These are phyloP conservation scores for Glebionis coronaria DNA, from an alignment of 129 eudicot genomes.

Conservation along the genomic window DNA sequence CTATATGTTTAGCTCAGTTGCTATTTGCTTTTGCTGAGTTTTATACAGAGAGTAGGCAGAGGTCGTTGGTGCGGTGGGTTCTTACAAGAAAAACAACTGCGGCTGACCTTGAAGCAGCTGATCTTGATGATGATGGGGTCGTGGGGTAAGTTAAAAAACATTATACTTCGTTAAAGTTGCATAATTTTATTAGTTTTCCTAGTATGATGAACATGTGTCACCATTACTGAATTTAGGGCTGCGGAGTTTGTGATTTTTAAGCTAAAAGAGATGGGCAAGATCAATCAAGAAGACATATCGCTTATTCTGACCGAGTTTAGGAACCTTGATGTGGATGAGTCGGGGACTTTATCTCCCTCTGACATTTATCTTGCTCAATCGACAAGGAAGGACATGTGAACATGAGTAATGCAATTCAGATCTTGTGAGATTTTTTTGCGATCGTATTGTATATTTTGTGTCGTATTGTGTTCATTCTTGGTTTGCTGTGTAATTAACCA, in stretches of 20 bases:
- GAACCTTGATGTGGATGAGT: conserved; percentile 73
- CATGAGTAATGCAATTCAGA: neutral
- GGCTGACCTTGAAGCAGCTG: conserved; percentile 84
- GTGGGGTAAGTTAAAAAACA: conserved; percentile 54
- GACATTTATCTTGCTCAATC: conserved; percentile 75
- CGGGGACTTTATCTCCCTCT: conserved; percentile 71
- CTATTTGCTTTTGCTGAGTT: conserved; percentile 73
- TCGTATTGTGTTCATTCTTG: too few species aligned
- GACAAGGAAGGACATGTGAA: conserved; percentile 14
- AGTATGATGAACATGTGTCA: neutral
- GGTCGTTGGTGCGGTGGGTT: conserved; percentile 47
- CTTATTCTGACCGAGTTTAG: conserved; percentile 63
- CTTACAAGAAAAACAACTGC: conserved; percentile 65
- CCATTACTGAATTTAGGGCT: conserved; percentile 36
- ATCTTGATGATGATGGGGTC: conserved; percentile 70
- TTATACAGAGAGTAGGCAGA: conserved; percentile 60
- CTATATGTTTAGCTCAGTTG: conserved; percentile 84
- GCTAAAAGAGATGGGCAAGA: conserved; percentile 98
- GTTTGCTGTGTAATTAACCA: too few species aligned
- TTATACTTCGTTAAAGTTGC: neutral
- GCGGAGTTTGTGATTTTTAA: conserved; percentile 71
- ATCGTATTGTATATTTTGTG: too few species aligned
- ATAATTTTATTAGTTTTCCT: neutral
- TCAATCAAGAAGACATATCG: conserved; percentile 62
- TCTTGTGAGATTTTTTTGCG: too few species aligned